Conservation (phyloP, 106 monocot genomes). For the Chionographis japonica region DNA sequence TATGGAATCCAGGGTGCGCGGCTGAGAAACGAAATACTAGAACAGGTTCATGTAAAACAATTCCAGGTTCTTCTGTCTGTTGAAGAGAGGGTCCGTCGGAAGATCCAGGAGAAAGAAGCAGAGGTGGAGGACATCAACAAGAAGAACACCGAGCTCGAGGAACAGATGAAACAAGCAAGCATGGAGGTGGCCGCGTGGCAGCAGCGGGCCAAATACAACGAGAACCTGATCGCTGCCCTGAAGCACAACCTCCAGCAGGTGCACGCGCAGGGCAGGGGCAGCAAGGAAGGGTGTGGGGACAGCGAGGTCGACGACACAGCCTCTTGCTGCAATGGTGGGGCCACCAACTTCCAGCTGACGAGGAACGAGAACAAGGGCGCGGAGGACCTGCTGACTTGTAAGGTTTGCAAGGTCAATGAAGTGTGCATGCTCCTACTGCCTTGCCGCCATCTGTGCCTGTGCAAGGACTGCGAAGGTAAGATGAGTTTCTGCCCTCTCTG, state of each 20-base stretch:
- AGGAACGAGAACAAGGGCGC: slow-evolving; percentile 30
- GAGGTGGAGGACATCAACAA: slow-evolving; percentile 59
- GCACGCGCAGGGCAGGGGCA: slow-evolving; percentile 43
- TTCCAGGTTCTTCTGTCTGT: slow-evolving; percentile 44
- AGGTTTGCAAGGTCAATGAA: slow-evolving; percentile 58
- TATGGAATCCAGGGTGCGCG: slow-evolving; percentile 37
- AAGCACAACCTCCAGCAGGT: slow-evolving; percentile 60
- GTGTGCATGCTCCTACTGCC: slow-evolving; percentile 78
- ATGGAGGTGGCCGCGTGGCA: slow-evolving; percentile 64
- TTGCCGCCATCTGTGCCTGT: slow-evolving; percentile 82
- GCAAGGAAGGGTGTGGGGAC: slow-evolving; percentile 83
- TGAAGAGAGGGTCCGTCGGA: slow-evolving; percentile 50
- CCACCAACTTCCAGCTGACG: slow-evolving; percentile 22
- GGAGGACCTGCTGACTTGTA: slow-evolving; percentile 44
- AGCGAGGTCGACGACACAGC: slow-evolving; percentile 81
- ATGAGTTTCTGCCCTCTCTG: slow-evolving; percentile 79
- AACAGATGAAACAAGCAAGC: slow-evolving; percentile 59
- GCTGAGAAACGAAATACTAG: slow-evolving; percentile 56
- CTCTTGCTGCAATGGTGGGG: slow-evolving; percentile 54
- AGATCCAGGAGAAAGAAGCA: slow-evolving; percentile 60
- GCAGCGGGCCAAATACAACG: slow-evolving; percentile 66
- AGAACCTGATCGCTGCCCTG: slow-evolving; percentile 60
- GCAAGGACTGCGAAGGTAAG: slow-evolving; percentile 85
- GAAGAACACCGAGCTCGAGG: slow-evolving; percentile 75
- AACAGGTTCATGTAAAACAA: slow-evolving; percentile 70